Evolutionary conservation across 768 basidiomycete species (phyloP).

Genomic region (Amanita pseudoporphyria): DNA sequence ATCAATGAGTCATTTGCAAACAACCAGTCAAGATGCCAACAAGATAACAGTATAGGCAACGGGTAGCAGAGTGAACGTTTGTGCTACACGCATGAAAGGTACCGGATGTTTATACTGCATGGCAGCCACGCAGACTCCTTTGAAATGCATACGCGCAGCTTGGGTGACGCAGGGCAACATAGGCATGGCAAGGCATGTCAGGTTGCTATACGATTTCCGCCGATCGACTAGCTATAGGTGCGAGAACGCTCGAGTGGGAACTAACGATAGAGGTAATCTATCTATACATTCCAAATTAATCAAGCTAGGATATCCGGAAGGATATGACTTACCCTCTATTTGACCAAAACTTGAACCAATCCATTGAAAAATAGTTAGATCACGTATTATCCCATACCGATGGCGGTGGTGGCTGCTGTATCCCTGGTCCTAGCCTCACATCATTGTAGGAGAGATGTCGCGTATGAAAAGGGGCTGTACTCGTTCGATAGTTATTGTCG

Average conservation of each 20-base stretch:
- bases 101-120: not conserved
- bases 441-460: constrained; percentile 5
- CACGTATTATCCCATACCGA: constrained; percentile 7
- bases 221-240: not conserved
- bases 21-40: not conserved
- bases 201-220: not conserved
- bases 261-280: not conserved
- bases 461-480: not conserved
- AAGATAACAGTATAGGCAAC: not conserved
- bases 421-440: not conserved
- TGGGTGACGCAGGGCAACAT: not conserved
- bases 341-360: not conserved
- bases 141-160: not conserved
- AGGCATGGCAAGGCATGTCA: not conserved
- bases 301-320: too few relatives aligned
- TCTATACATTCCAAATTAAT: not conserved
- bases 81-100: not conserved
- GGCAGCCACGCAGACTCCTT: not conserved
- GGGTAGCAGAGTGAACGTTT: not conserved
- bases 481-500: not conserved
- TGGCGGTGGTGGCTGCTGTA: constrained; percentile 1
- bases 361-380: not conserved
- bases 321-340: not conserved
- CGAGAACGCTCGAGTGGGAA: not conserved
- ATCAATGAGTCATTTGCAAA: not conserved